phyloP scores from a whole-genome alignment of 257 asterid species.

The Solanum lycopersicoides region DNA sequence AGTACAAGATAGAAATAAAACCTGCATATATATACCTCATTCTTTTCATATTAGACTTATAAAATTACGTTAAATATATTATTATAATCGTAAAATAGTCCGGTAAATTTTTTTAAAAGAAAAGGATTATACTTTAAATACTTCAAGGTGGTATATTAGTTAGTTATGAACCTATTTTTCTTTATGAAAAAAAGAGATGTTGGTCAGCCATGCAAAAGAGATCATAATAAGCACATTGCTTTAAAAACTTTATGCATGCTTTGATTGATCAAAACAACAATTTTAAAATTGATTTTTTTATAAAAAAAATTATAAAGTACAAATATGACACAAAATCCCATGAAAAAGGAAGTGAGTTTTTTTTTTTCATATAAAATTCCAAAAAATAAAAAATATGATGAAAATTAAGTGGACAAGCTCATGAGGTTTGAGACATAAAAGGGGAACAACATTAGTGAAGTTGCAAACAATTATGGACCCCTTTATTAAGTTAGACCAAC shows the following conservation, averaged over 20 bases:
- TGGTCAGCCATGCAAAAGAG: slow-evolving; percentile 1
- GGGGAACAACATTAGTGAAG: slow-evolving; percentile 26
- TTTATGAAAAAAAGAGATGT: background rate
- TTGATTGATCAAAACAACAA: background rate
- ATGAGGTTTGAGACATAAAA: slow-evolving; percentile 29
- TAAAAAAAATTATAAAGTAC: background rate
- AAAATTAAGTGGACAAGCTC: slow-evolving; percentile 12
- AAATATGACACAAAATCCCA: background rate
- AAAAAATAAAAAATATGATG: background rate
- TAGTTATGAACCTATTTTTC: background rate
- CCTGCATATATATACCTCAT: fast-evolving
- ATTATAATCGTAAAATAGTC: background rate
- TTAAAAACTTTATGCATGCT: background rate
- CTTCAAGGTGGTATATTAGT: background rate
- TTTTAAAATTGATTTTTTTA: background rate
- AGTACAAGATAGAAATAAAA: background rate
- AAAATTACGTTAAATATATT: background rate
- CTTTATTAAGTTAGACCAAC: slow-evolving; percentile 3
- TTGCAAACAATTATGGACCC: slow-evolving; percentile 17
- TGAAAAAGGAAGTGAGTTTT: background rate
- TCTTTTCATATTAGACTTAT: background rate
- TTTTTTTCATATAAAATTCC: background rate
- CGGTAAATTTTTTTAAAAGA: background rate
- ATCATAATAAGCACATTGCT: background rate
- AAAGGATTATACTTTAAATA: no score